A percentile compares a stretch with the other conserved stretches of the same genome.
These are phyloP conservation scores for Ceratocystis colombiana DNA, from an alignment of 2,329 filamentous ascomycete genomes.

Conservation along the genomic window DNA sequence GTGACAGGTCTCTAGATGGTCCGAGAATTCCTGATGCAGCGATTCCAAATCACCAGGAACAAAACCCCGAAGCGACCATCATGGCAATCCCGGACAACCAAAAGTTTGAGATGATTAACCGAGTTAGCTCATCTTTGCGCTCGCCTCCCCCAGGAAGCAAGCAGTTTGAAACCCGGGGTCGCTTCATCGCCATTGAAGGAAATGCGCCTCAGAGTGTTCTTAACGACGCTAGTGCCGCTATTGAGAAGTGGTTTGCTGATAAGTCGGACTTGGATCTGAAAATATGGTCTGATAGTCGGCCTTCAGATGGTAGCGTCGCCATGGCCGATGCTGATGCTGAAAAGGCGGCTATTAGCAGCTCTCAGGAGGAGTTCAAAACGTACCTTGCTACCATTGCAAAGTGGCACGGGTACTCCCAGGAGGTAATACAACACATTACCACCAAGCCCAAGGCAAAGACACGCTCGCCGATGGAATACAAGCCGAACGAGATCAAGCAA, in stretches of 20 bases:
- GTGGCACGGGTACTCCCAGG: conserved; percentile 66
- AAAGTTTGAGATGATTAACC: conserved; percentile 66
- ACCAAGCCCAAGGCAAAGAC: conserved; percentile 30
- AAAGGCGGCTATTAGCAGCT: conserved; percentile 17
- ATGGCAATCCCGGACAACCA: conserved; percentile 64
- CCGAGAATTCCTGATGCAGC: background rate
- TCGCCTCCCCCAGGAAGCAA: conserved; percentile 32
- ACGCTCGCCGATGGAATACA: conserved; percentile 20
- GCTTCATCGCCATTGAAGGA: conserved; percentile 76
- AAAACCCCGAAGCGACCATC: conserved; percentile 45
- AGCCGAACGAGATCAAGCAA: conserved; percentile 8
- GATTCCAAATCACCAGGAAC: background rate
- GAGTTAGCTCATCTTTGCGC: conserved; percentile 60
- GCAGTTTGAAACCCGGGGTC: conserved; percentile 49
- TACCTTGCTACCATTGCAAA: conserved; percentile 58
- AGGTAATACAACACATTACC: conserved; percentile 49
- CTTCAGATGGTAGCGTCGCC: conserved; percentile 9
- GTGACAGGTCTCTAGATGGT: conserved; percentile 22
- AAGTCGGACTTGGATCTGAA: conserved; percentile 37
- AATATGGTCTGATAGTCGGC: conserved; percentile 37
- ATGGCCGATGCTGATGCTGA: conserved; percentile 20
- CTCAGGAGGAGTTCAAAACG: conserved; percentile 35
- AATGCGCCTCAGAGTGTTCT: conserved; percentile 42
- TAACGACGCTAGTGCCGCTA: conserved; percentile 49
- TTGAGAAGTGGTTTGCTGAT: conserved; percentile 51